Base-by-base conservation (phyloP, 176 grass and related monocot species). In the Triticum turgidum region DNA sequence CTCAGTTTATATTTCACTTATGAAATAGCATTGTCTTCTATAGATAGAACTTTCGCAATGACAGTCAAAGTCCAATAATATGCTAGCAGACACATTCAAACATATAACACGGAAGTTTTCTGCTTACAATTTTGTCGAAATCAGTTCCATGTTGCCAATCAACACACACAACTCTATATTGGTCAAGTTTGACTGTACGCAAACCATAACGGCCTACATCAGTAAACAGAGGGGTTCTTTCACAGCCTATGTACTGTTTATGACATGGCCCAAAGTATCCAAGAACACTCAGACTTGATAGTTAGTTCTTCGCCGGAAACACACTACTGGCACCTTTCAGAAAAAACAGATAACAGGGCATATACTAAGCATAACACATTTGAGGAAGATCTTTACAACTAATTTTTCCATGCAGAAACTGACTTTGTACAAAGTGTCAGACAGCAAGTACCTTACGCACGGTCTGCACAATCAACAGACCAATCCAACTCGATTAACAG, bases 341-440 rank as follows among this genome's bases (percentile, higher is more conserved):
- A 6, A 58, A 58, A 58, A 58, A 6, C 52, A 58, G 17, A 58
- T 8, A 11, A 6, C n/a, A 84, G 78, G 5, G 22, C 27, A 27
- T 42, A 47, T 65, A 52, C 8, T 20, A 86, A 33, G 72, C 2
- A 42, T 11, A 44, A 33, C 61, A 34, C 18, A 21, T 38, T 5
- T 5, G 47, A 11, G 4, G 61, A 51, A 90, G 38, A 61, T 59
- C 76, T 54, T 39, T 24, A 11, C 29, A 21, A 21, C 33, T 20
- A 86, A 80, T 69, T 68, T 58, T 58, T 64, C 18, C 52, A 54
- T 80, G 30, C 7, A 85, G 69, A 69, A 75, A 89, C 24, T 76
- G 58, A 41, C 17, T 64, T 65, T 30, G 27, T 11, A 13, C 42
- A 41, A 65, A 69, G 38, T 47, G 78, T 38, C 35, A 67, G 4